Base-by-base conservation (phyloP, 2,329 filamentous ascomycete species). In the Penicillium sp. region DNA sequence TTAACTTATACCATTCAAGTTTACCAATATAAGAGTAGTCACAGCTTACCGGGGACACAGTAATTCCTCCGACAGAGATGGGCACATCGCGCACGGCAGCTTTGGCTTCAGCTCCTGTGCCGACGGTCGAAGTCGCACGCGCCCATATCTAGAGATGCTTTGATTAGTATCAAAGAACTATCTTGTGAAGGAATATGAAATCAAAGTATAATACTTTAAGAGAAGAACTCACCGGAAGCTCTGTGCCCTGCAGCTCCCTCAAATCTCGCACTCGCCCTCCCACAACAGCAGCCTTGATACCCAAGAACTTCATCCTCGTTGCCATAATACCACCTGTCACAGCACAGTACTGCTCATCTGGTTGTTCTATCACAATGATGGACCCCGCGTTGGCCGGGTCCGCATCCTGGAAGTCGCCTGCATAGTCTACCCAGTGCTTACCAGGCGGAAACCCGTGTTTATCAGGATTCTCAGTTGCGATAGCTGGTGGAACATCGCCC, bases 271-370 rank as follows among this genome's bases (percentile, higher is more conserved):
- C 83, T 39, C 89, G 78, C 1, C 89, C 89, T 63, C 85, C 82
- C 8, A 90, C 86, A n/a, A 91, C 75, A 11, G 88, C 81, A 3
- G 81, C 88, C 62, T 79, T 78, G 19, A 83, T 84, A 14, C 84
- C 83, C 11, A 87, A 78, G 14, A 81, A 71, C 65, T 86, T 85
- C 82, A 91, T 89, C 21, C 89, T 80, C 29, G 83, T 77, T 5
- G 87, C 89, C 83, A 91, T 89, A 62, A 92, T 90, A 19, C 89
- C 89, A n/a, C 90, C 90, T 6, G 90, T 81, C 8, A 90, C 82
- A 6, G 89, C 89, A 72, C 89, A 90, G 51, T 80, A 81, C 69
- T 91, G 88, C 1, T 79, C 81, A 0, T 77, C 67, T 0, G 88
- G 87, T 66, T 91, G 88, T 59, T 84, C 83, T 57, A 91, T 81